Base-by-base conservation (phyloP, 345 rosid species). In the Eucalyptus paniculata region DNA sequence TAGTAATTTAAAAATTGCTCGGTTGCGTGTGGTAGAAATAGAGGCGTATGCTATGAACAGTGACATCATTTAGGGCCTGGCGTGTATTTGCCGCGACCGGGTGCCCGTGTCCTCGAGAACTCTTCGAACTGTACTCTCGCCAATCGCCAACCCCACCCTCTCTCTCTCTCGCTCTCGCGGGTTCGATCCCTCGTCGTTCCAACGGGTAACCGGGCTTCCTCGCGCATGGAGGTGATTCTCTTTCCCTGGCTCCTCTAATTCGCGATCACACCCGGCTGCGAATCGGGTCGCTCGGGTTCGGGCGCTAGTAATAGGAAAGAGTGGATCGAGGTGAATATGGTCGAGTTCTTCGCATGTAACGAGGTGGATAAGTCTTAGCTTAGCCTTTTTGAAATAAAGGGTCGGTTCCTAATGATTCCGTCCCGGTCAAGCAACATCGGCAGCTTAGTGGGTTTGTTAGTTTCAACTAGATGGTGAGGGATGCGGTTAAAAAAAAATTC, bases 151-250 rank as follows among this genome's bases (percentile, higher is more conserved):
- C 40, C 2, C 12, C 51, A 0, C 47, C 50, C 72, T 23, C 56
- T 4, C 26, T 4, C 26, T 8, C 92, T 89, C 60, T 93, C 89
- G 83, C 86, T 89, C 90, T 7, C 40, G 21, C 83, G 34, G 47
- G 85, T 10, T 28, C 88, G 12, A 45, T 49, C n/a, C 77, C 88
- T 53, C 81, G 34, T 91, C 91, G 88, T 89, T 34, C 86, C 91
- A 92, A 91, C 95, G 92, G 95, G 96, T 12, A 92, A 93, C 91
- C 90, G 86, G 85, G 82, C 89, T 44, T 91, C 90, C 90, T 92
- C 89, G 91, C 87, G 88, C 92, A 97, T 96, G 99, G 96, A 96
- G 99, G 99, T 97, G 58, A 32, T 49, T 86, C 62, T 58, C 89
- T 85, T 60, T 58, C 26, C 62, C 47, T 21, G 47, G 24, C 85